Evolutionary conservation across 345 rosid genomes (phyloP), one percentile per base, ranked within the genome.

Genomic region (Hirschfeldia incana): DNA sequence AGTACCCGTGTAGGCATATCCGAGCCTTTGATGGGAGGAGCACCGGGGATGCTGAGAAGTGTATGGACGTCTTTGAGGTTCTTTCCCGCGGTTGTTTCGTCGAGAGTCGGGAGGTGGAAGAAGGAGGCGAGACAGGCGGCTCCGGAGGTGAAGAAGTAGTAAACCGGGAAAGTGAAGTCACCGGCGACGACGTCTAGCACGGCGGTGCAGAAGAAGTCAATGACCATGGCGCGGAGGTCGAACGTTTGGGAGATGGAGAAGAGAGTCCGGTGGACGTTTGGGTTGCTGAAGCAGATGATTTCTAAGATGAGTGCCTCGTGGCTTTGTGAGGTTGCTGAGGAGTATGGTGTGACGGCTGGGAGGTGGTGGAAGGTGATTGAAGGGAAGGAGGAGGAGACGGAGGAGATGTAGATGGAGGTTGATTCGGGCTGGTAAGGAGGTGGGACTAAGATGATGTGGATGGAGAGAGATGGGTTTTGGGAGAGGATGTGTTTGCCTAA

Each of bases 351-450:
- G 46, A 76, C 58, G 39, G 73, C 1, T 10, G 90, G 85, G 58
- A 88, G 88, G 62, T 42, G 83, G 83, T 84, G 84, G 79, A 90
- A 86, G 75, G 79, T 75, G 34, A 89, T 77, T 69, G 89, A 78
- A 62, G 90, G 81, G 26, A 71, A 11, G 78, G 87, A 1, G 77
- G 82, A 46, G 26, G 86, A 49, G 83, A 83, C 78, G 34, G 57
- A n/a, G 65, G 79, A 70, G 26, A 78, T 78, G 27, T 80, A 74
- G 2, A 4, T 8, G 5, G 84, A 70, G 27, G 86, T 89, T 60
- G 85, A 37, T 62, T 84, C 87, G 0, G 88, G 76, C 10, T 63
- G 76, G 74, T 85, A 88, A 27, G 95, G 85, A 2, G 84, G 82
- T 39, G 81, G 30, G 12, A 73, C 42, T 76, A 88, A 65, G 78